Conservation (phyloP, 2,329 filamentous ascomycete genomes). For the Cyphellophora europaea region DNA sequence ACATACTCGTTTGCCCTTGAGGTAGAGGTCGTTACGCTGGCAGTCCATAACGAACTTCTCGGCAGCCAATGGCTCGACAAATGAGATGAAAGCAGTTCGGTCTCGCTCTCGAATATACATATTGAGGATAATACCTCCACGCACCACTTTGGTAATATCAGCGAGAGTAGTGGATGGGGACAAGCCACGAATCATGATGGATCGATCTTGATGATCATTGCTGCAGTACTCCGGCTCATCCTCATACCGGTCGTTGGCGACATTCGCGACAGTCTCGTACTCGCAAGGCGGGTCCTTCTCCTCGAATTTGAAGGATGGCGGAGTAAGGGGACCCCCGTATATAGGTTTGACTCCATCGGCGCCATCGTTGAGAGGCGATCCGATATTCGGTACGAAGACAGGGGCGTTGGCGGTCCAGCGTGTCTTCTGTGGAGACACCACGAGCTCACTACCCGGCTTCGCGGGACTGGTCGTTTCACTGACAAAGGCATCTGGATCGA, state of each 20-base stretch:
- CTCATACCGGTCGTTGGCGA: neutral
- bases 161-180: conserved; percentile 52
- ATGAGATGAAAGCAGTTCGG: conserved; percentile 57
- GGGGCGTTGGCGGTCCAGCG: neutral
- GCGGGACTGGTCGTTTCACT: neutral
- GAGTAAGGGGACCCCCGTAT: conserved; percentile 4
- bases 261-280: conserved; percentile 11
- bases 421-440: neutral
- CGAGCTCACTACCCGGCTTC: neutral
- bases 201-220: conserved; percentile 35
- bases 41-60: conserved; percentile 55
- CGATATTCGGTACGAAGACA: neutral
- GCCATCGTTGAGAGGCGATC: neutral
- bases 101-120: conserved; percentile 54
- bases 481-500: neutral
- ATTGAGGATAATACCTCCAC: conserved; percentile 63
- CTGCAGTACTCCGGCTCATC: neutral
- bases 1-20: conserved; percentile 58
- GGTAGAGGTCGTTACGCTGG: conserved; percentile 57
- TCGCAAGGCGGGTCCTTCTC: conserved; percentile 8
- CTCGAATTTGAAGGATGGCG: conserved; percentile 24
- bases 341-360: neutral
- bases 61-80: conserved; percentile 56
- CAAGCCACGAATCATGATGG: conserved; percentile 55
- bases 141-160: conserved; percentile 56